Evolutionary conservation across 768 basidiomycete species (phyloP), one percentile per base, ranked within the genome.

Genomic region (Naematelia encephala): DNA sequence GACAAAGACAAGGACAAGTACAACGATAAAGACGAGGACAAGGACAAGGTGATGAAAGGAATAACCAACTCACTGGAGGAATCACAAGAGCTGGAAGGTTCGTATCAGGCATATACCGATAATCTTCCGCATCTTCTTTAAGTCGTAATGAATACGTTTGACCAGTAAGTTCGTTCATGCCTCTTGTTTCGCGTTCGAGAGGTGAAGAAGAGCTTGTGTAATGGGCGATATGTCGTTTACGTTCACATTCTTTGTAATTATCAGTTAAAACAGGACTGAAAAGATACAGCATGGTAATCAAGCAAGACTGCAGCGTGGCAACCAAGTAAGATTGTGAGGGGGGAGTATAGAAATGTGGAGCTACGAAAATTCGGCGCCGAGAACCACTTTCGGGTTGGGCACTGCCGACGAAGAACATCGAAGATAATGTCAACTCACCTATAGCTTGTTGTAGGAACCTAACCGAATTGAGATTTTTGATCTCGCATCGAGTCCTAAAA

Each of bases 41-140:
- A n/a, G 28, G 49, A 4, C 5, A 21, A 51, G 28, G 26, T 42
- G 5, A 4, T 16, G 29, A 43, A n/a, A 5, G n/a, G n/a, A n/a
- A n/a, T n/a, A n/a, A n/a, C 27, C 13, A 8, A 70, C 73, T 59
- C 29, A 75, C 76, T 10, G 63, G 51, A 30, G 63, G 57, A 39
- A 76, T 70, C 21, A 68, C 59, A 30, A 97, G 78, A 0, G 86
- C 83, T 0, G 91, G 91, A 0, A 98, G 78, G 74, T 98, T 97
- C 0, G 91, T 86, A 74, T 99, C 96, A 0, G 96, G 96, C 90
- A 99, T 94, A 79, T 97, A 98, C 5, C 79, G 84, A 75, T 98
- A 99, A 75, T 99, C 96, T 1, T 89, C 91, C 0, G 91, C 87
- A 66, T 92, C 89, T 68, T 96, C 96, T 77, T 99, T 98, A 47